phyloP scores from a whole-genome alignment of 2,329 filamentous ascomycete species.

The Byssothecium circinans region DNA sequence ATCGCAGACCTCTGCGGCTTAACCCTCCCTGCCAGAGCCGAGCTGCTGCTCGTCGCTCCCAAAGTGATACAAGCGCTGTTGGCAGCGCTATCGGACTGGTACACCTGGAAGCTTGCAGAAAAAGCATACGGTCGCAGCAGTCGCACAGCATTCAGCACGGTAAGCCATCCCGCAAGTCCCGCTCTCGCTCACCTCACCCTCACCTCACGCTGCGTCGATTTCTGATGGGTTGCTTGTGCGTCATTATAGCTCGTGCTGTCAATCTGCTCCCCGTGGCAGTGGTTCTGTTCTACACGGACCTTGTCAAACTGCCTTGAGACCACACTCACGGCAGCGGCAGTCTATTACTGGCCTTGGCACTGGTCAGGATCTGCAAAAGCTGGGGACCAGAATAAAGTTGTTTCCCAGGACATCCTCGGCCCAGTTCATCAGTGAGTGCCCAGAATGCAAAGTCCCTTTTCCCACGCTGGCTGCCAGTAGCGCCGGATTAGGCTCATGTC shows the following conservation, averaged over 20 bases:
- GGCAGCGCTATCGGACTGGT: constrained; percentile 79
- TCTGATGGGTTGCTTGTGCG: constrained; percentile 25
- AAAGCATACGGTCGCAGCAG: constrained; percentile 70
- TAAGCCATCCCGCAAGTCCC: constrained; percentile 50
- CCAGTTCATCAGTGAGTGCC: constrained; percentile 31
- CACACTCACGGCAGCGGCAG: constrained; percentile 77
- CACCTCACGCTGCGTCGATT: constrained; percentile 15
- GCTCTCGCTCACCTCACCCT: neutral
- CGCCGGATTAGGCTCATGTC: constrained; percentile 25
- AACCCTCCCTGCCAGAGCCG: constrained; percentile 60
- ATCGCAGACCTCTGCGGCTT: constrained; percentile 59
- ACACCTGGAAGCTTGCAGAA: constrained; percentile 79
- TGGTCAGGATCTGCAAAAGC: constrained; percentile 45
- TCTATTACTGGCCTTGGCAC: constrained; percentile 86
- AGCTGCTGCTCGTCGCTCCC: constrained; percentile 71
- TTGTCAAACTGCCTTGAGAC: constrained; percentile 94
- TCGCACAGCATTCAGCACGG: constrained; percentile 68
- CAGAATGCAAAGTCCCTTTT: constrained; percentile 8
- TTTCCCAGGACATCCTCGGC: constrained; percentile 34
- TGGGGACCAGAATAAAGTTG: constrained; percentile 38
- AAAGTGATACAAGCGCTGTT: constrained; percentile 75
- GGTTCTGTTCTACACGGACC: constrained; percentile 90
- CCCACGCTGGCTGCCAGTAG: constrained; percentile 9
- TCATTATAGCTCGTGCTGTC: constrained; percentile 66
- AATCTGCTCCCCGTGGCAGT: constrained; percentile 85